Percentiles rank a stretch among this genome's conserved stretches.
These are phyloP conservation scores for Endoconidiophora laricicola DNA, from an alignment of 2,329 filamentous ascomycete genomes.

Conservation along the genomic window DNA sequence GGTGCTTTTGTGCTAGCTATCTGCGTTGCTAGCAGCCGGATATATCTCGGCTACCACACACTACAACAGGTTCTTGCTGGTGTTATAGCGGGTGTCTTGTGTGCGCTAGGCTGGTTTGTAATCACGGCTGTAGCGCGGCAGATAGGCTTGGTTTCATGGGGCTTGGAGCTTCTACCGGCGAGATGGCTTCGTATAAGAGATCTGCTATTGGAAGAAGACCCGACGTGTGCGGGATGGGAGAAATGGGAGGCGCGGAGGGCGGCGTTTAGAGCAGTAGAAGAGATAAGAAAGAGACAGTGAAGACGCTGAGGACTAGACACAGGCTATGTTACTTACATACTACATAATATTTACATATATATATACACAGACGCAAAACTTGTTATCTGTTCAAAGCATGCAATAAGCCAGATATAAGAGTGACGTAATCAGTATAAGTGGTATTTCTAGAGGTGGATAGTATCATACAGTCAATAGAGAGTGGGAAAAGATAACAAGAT, in stretches of 20 bases:
- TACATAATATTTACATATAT: neutral
- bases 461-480: neutral
- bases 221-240: conserved; percentile 85
- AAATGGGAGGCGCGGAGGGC: conserved; percentile 53
- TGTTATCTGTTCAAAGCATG: too few relatives aligned
- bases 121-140: conserved; percentile 50
- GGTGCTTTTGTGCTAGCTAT: conserved; percentile 44
- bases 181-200: conserved; percentile 61
- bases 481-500: too few relatives aligned
- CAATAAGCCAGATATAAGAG: too few relatives aligned
- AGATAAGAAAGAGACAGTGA: conserved; percentile 5
- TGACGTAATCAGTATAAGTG: neutral
- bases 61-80: conserved; percentile 74
- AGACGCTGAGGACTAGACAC: neutral
- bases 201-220: conserved; percentile 70
- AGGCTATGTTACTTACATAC: neutral
- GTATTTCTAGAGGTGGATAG: neutral
- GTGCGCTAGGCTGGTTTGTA: conserved; percentile 64
- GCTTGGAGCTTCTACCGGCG: conserved; percentile 46
- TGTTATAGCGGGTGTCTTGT: conserved; percentile 49
- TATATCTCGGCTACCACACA: conserved; percentile 91
- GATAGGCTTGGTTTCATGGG: conserved; percentile 55
- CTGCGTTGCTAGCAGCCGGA: conserved; percentile 61
- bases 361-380: neutral
- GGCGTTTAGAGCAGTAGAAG: conserved; percentile 23